Evolutionary conservation across 352 stramenopile species (phyloP).

Genomic region (Peronospora belbahrii): DNA sequence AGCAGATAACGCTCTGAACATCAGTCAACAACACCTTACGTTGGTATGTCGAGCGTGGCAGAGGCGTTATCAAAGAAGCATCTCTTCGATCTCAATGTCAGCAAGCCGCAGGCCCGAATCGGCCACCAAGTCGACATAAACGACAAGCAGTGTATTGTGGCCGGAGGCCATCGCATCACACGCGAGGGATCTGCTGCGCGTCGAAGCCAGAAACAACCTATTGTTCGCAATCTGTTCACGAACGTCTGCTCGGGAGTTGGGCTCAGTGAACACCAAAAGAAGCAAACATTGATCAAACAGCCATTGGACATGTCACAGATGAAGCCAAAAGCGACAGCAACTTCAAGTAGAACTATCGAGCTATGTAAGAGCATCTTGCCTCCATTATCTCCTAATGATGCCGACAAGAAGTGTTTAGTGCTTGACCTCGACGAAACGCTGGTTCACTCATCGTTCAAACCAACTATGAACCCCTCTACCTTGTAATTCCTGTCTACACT

Average conservation of each 20-base stretch:
- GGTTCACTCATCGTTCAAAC: constrained; percentile 94
- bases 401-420: constrained; percentile 86
- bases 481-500: constrained; percentile 97
- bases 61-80: constrained; percentile 28
- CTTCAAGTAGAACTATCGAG: constrained; percentile 31
- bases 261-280: constrained; percentile 55
- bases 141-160: constrained; percentile 44
- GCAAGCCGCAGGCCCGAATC: constrained; percentile 45
- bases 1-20: no score
- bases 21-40: not conserved
- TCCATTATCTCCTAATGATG: constrained; percentile 34
- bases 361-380: constrained; percentile 54
- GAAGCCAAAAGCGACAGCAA: constrained; percentile 18
- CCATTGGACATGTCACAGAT: constrained; percentile 16
- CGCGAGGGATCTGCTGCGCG: constrained; percentile 21
- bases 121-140: constrained; percentile 61
- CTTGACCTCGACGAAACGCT: constrained; percentile 97
- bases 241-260: constrained; percentile 63
- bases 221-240: constrained; percentile 55
- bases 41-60: not conserved
- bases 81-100: constrained; percentile 30
- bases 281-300: constrained; percentile 27
- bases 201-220: constrained; percentile 27
- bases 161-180: constrained; percentile 14
- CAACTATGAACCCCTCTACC: constrained; percentile 91